Evolutionary conservation across 148 eudicot genomes (phyloP), one percentile per base, ranked within the genome.

Genomic region (Cornus controversa): DNA sequence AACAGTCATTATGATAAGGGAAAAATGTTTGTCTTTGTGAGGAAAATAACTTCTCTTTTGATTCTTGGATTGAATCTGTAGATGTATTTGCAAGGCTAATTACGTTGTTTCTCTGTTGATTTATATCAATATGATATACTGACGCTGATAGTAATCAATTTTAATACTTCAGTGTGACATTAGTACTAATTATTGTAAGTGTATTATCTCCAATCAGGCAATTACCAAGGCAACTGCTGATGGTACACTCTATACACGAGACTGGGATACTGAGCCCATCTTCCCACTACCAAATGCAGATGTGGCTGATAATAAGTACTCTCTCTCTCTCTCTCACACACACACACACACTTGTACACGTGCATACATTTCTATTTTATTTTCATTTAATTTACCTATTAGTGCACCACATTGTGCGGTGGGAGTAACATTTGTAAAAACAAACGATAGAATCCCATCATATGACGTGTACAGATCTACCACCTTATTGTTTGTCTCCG

Each of bases 261-360:
- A 96, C 77, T 96, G 99, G 99, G 99, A 96, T 82, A 91, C 80
- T 10, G 97, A 96, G 87, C 99, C 99, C 71, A 89, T 96, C 80
- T 96, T 96, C 69, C 90, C 91, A 6, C 66, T 96, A 50, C 94
- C 99, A 15, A 81, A 76, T 66, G 65, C 82, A 22, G 80, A 89
- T 82, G 75, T 81, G 31, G 82, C 85, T 75, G 86, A 85, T 81
- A 82, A 86, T 72, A 86, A 85, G 97, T 93, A 90, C 63, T 37
- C 63, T 53, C 62, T 40, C 65, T 67, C 66, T 28, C 66, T 47
- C 29, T 8, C 60, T n/a, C 69, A 23, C 66, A 7, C 62, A 2
- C 34, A 10, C 72, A 15, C 68, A 45, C 31, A 67, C 36, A 31
- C 34, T 5, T 5, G 4, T 5, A 31, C n/a, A n/a, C n/a, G n/a